Percentiles rank a stretch among this genome's conserved stretches.
phyloP scores from a whole-genome alignment of 345 rosid genomes.

The Brassica incana region DNA sequence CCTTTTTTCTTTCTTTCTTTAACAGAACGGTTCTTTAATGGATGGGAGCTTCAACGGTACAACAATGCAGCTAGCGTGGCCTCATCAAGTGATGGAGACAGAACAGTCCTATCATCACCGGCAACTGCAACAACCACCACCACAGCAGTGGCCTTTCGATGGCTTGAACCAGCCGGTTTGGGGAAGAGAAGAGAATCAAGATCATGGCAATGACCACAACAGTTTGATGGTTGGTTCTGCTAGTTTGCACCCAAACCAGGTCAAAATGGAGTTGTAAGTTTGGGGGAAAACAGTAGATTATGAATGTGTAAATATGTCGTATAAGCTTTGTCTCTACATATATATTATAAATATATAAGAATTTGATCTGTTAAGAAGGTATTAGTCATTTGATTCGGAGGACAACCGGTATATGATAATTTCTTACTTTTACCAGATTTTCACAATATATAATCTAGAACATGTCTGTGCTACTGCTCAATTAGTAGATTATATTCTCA shows the following conservation, averaged over 20 bases:
- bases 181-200: conserved; percentile 78
- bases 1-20: not conserved
- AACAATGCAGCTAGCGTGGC: conserved; percentile 65
- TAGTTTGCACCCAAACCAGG: conserved; percentile 58
- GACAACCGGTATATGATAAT: conserved; percentile 11
- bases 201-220: conserved; percentile 56
- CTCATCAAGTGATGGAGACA: conserved; percentile 53
- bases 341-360: conserved; percentile 28
- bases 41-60: conserved; percentile 62
- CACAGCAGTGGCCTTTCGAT: conserved; percentile 68
- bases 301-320: conserved; percentile 31
- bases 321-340: conserved; percentile 21
- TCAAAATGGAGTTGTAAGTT: conserved; percentile 68
- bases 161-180: conserved; percentile 62
- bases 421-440: conserved; percentile 13
- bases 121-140: conserved; percentile 71
- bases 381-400: conserved; percentile 32
- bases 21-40: conserved; percentile 59
- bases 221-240: conserved; percentile 45
- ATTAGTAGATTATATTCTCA: not conserved
- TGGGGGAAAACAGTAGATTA: conserved; percentile 32
- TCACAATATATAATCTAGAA: conserved; percentile 15
- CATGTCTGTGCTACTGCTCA: not conserved
- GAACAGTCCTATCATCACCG: conserved; percentile 43
- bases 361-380: conserved; percentile 27